These are phyloP conservation scores for Monilinia polystroma DNA, from an alignment of 2,329 filamentous ascomycete species.

Conservation along the genomic window DNA sequence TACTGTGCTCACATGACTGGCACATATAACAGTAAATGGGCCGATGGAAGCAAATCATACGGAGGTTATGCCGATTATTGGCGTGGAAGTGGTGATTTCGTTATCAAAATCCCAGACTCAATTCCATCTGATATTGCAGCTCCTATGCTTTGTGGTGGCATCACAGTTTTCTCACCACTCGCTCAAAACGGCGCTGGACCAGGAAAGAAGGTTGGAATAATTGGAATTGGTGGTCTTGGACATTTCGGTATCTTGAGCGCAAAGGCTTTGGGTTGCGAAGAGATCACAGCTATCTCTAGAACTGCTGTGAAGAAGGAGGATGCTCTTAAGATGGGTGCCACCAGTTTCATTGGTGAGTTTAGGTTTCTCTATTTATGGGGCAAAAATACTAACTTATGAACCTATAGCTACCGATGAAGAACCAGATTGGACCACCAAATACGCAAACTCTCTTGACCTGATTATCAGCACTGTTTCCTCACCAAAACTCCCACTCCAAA, in stretches of 20 bases:
- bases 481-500: slow-evolving; percentile 58
- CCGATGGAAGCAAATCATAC: slow-evolving; percentile 45
- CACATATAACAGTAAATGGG: slow-evolving; percentile 47
- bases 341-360: slow-evolving; percentile 46
- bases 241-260: slow-evolving; percentile 73
- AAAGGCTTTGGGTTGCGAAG: slow-evolving; percentile 66
- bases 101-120: slow-evolving; percentile 56
- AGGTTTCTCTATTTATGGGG: not conserved
- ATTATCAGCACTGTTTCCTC: slow-evolving; percentile 59
- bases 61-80: slow-evolving; percentile 54
- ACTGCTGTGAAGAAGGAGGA: slow-evolving; percentile 58
- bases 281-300: slow-evolving; percentile 63
- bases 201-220: slow-evolving; percentile 68
- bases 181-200: slow-evolving; percentile 65
- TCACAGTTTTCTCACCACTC: slow-evolving; percentile 71
- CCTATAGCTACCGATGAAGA: slow-evolving; percentile 47
- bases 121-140: slow-evolving; percentile 53
- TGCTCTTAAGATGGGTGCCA: slow-evolving; percentile 61
- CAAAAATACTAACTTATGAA: not conserved
- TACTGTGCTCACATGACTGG: slow-evolving; percentile 32
- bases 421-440: slow-evolving; percentile 58
- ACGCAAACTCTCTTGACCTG: slow-evolving; percentile 54
- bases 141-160: slow-evolving; percentile 74
- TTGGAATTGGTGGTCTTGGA: slow-evolving; percentile 65
- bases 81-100: slow-evolving; percentile 58